These are phyloP conservation scores for Buddleja alternifolia DNA, from an alignment of 257 asterid genomes.

Conservation along the genomic window DNA sequence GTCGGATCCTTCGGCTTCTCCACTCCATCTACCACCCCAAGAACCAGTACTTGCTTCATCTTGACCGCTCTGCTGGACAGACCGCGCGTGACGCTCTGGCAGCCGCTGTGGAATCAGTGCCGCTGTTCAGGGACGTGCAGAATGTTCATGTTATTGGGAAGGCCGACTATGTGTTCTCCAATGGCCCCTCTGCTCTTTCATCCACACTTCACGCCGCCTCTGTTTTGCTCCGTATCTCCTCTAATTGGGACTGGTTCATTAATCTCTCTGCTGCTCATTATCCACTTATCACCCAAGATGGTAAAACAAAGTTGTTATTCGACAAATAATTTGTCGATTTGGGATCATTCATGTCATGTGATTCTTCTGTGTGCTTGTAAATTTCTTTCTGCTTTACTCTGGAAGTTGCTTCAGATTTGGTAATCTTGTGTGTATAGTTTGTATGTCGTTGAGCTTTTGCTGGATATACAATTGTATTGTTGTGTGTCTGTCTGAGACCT, in stretches of 20 bases:
- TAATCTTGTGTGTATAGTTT: slow-evolving; percentile 6
- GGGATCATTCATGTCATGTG: too few relatives aligned
- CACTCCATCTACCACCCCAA: slow-evolving; percentile 77
- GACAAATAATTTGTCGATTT: background rate
- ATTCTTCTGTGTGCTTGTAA: too few relatives aligned
- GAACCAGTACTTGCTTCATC: slow-evolving; percentile 77
- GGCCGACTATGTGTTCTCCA: slow-evolving; percentile 56
- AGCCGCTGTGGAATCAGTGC: slow-evolving; percentile 50
- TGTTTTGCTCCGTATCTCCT: slow-evolving; percentile 54
- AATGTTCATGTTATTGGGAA: slow-evolving; percentile 81
- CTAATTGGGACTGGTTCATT: slow-evolving; percentile 93
- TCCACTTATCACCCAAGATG: slow-evolving; percentile 93
- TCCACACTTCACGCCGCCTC: slow-evolving; percentile 86
- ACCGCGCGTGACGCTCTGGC: slow-evolving; percentile 73
- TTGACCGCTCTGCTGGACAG: slow-evolving; percentile 63
- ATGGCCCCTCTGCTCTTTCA: slow-evolving; percentile 74
- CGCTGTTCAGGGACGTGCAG: slow-evolving; percentile 70
- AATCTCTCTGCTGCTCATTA: slow-evolving; percentile 75
- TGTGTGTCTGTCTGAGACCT: background rate
- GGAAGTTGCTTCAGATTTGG: slow-evolving; percentile 12
- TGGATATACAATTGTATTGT: slow-evolving; percentile 10
- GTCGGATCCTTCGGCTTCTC: slow-evolving; percentile 67
- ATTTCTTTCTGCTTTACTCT: slow-evolving; percentile 11
- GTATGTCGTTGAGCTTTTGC: slow-evolving; percentile 12
- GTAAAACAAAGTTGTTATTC: slow-evolving; percentile 34